These are phyloP conservation scores for Rossbeevera mucosa DNA, from an alignment of 768 basidiomycete species.

Conservation along the genomic window DNA sequence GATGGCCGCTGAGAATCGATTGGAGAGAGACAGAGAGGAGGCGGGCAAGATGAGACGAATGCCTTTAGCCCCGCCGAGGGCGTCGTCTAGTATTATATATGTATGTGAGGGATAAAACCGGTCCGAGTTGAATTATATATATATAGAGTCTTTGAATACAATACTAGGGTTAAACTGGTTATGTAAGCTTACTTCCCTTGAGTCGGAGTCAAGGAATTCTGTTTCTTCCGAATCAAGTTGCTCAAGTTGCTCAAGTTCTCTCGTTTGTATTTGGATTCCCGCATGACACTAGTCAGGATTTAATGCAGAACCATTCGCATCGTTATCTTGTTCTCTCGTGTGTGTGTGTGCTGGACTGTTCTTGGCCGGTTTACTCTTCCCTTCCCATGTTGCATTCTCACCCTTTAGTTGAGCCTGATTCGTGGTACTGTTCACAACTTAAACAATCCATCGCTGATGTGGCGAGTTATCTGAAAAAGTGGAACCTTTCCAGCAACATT, in stretches of 20 bases:
- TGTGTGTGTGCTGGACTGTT: neutral
- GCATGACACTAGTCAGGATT: neutral
- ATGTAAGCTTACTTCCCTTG: too few species aligned
- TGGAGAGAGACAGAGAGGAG: too few species aligned
- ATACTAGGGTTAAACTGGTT: too few species aligned
- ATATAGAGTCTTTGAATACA: too few species aligned
- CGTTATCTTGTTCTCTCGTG: neutral
- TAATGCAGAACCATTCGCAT: neutral
- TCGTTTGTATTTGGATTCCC: neutral
- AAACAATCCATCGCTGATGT: too few species aligned
- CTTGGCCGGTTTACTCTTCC: neutral
- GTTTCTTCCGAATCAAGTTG: neutral
- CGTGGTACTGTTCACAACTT: too few species aligned
- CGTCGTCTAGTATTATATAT: too few species aligned
- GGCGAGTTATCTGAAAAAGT: neutral
- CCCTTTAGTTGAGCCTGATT: neutral
- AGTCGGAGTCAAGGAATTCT: too few species aligned
- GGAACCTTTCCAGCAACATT: neutral
- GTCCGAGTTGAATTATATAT: too few species aligned
- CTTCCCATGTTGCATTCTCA: neutral
- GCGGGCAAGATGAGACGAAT: too few species aligned
- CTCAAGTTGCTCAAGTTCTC: neutral
- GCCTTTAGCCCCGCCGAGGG: neutral
- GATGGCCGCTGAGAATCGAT: too few species aligned
- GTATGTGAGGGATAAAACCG: neutral